A percentile compares a stretch with the other conserved stretches of the same genome.
phyloP scores from a whole-genome alignment of 2,329 filamentous ascomycete genomes.

The Penicillium hordei region DNA sequence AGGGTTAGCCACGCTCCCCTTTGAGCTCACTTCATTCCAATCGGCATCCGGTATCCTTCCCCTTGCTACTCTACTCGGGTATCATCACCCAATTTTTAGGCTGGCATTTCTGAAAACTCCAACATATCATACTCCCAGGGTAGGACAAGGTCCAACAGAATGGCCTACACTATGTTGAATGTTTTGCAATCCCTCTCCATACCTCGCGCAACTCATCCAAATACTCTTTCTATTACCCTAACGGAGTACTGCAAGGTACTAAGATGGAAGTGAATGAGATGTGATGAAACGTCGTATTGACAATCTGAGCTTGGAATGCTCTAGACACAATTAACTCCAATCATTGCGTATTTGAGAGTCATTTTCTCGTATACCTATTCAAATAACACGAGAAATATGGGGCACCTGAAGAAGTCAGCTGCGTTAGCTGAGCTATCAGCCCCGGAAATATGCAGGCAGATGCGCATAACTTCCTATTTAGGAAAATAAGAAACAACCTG shows the following conservation, averaged over 20 bases:
- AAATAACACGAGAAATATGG: not conserved
- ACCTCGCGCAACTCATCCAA: slow-evolving; percentile 45
- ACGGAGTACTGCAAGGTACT: slow-evolving; percentile 35
- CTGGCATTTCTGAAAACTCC: slow-evolving; percentile 5
- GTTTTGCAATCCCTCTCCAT: slow-evolving; percentile 48
- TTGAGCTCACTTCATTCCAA: slow-evolving; percentile 30
- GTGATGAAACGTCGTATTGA: slow-evolving; percentile 81
- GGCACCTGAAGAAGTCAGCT: not conserved
- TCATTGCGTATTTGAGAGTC: not conserved
- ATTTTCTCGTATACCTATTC: too few species aligned
- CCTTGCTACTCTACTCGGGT: slow-evolving; percentile 13
- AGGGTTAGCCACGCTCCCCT: slow-evolving; percentile 33
- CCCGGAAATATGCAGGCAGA: not conserved
- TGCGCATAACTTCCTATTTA: not conserved
- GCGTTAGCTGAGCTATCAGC: not conserved
- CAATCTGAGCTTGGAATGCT: not conserved
- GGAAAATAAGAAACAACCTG: not conserved
- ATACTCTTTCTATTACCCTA: slow-evolving; percentile 41
- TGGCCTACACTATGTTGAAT: slow-evolving; percentile 43
- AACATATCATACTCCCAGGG: slow-evolving; percentile 42
- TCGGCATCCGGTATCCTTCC: slow-evolving; percentile 24
- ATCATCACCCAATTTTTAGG: slow-evolving; percentile 7
- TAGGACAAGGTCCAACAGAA: slow-evolving; percentile 41
- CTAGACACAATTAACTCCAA: not conserved
- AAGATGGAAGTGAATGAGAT: slow-evolving; percentile 92